Percentiles rank a stretch among this genome's conserved stretches.
phyloP scores from a whole-genome alignment of 164 flowering plant species.

The Macadamia integrifolia region DNA sequence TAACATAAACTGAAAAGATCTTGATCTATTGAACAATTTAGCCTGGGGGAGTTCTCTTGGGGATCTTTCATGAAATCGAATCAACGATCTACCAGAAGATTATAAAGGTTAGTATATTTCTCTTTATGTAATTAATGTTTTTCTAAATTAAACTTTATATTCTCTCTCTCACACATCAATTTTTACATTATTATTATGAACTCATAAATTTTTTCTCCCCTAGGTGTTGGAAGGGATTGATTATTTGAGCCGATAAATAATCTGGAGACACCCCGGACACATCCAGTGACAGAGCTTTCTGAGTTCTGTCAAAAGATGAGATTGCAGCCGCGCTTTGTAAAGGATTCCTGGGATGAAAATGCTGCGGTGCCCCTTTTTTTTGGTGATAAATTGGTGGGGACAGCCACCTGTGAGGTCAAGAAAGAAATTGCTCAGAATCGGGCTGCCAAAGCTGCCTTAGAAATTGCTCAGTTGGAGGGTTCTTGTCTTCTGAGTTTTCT shows the following conservation, averaged over 20 bases:
- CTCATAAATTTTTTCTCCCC: background rate
- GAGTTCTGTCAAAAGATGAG: slow-evolving; percentile 54
- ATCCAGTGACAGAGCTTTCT: slow-evolving; percentile 39
- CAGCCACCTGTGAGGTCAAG: slow-evolving; percentile 24
- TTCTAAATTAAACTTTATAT: no score
- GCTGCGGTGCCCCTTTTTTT: slow-evolving; percentile 23
- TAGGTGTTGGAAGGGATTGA: slow-evolving; percentile 32
- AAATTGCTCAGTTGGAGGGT: background rate
- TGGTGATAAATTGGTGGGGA: slow-evolving; percentile 34
- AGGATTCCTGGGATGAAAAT: slow-evolving; percentile 28
- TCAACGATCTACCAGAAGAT: no score
- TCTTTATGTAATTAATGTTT: no score
- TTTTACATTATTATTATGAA: no score
- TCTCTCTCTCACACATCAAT: background rate
- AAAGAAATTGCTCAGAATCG: slow-evolving; percentile 46
- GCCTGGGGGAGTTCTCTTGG: no score
- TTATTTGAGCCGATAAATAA: slow-evolving; percentile 49
- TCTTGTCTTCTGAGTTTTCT: no score
- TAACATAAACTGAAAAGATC: no score
- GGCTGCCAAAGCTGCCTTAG: slow-evolving; percentile 55
- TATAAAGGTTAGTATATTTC: no score
- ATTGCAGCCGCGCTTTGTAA: slow-evolving; percentile 14
- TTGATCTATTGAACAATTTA: no score
- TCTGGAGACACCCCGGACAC: slow-evolving; percentile 24
- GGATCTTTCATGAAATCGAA: no score